Percentiles rank a stretch among this genome's conserved stretches.
Evolutionary conservation across 106 monocot genomes (phyloP).

Genomic region (Phalaenopsis equestris): DNA sequence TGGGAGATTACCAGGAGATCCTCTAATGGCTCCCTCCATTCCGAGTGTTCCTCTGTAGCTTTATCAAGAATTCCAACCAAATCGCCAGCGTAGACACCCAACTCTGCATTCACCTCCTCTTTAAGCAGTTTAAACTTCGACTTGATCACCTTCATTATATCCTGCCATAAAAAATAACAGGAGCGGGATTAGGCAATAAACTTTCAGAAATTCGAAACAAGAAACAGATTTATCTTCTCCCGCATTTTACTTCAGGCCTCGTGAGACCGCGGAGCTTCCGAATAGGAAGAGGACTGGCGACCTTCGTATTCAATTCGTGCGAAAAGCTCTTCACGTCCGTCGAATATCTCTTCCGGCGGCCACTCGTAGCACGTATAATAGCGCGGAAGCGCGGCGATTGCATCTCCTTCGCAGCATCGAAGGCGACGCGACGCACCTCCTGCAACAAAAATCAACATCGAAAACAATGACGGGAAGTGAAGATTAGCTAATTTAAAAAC

Average conservation of each 20-base stretch:
- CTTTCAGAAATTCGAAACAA: neutral
- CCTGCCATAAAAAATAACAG: conserved; percentile 26
- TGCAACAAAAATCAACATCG: neutral
- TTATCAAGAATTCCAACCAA: conserved; percentile 62
- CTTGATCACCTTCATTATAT: conserved; percentile 42
- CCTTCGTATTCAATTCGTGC: conserved; percentile 61
- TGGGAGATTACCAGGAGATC: conserved; percentile 64
- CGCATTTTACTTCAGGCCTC: conserved; percentile 27
- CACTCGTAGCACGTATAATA: conserved; percentile 82
- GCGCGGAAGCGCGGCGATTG: conserved; percentile 94
- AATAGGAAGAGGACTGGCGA: conserved; percentile 27
- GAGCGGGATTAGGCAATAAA: neutral
- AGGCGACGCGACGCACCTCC: conserved; percentile 28
- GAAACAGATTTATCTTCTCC: neutral
- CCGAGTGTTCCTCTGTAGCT: conserved; percentile 27
- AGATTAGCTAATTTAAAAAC: neutral
- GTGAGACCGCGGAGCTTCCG: conserved; percentile 39
- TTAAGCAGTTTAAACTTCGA: conserved; percentile 72
- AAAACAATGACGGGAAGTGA: neutral
- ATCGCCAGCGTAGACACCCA: conserved; percentile 61
- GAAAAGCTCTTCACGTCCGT: conserved; percentile 90
- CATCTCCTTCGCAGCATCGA: conserved; percentile 65
- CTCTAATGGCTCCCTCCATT: conserved; percentile 55
- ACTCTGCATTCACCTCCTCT: conserved; percentile 71
- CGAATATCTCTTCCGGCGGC: conserved; percentile 39